Evolutionary conservation across 2,329 filamentous ascomycete species (phyloP), one percentile per base, ranked within the genome.

Genomic region (Alternaria rosae): DNA sequence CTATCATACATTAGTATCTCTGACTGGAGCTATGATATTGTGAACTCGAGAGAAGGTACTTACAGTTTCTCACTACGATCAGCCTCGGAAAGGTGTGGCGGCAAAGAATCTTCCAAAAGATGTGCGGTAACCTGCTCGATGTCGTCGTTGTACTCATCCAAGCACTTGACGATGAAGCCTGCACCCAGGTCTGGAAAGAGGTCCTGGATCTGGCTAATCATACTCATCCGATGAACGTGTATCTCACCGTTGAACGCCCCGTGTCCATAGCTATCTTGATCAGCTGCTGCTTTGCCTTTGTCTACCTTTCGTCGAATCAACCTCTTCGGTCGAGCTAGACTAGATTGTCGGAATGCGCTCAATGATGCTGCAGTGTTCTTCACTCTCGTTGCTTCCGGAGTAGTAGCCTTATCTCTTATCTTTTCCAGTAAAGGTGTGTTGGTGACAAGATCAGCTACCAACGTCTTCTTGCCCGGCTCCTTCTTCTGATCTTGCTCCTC

Each of bases 151-250:
- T 95, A 97, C 74, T 92, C 89, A 70, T 94, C 91, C 23, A 97
- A 84, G 10, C 97, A 85, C 70, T 87, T 91, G 17, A 92, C 85
- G 15, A 98, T 83, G 74, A 97, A 98, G 0, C 86, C 92, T 5
- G 92, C 90, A 6, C 94, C 93, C 10, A 98, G 83, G 65, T 97
- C 88, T 0, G 94, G 93, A 73, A 98, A 97, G 0, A 98, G 84
- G 74, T 99, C 94, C 75, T 97, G 93, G n/a, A 99, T 86, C 76
- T 96, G 92, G 0, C 91, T 91, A 54, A 98, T 88, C 51, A 94
- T 87, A 70, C 91, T 94, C 87, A 96, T 91, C 43, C 85, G 89
- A 78, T 97, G 93, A 21, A 94, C 82, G 72, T 95, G 92, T 32
- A 94, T 82, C 44, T 85, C 82, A 9, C 79, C 80, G 52, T 56